Conservation (phyloP, 352 stramenopile genomes). For the Halophytophthora polymorphica region DNA sequence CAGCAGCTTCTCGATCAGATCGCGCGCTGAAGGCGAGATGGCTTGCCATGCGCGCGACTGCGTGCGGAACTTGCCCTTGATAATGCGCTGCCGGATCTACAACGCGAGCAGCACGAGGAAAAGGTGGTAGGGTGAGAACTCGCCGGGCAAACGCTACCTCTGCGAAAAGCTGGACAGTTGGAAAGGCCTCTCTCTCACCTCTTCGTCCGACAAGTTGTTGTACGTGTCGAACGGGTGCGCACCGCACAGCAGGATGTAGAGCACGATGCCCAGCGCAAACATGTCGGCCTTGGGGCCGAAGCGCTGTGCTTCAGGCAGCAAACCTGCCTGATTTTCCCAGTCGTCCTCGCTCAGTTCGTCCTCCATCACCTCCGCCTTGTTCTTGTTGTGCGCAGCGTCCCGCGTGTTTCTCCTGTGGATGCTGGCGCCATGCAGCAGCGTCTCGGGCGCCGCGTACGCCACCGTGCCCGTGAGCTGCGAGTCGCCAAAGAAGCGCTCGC, state of each 20-base stretch:
- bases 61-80: slow-evolving; percentile 71
- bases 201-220: slow-evolving; percentile 83
- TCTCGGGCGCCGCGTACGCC: slow-evolving; percentile 74
- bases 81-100: slow-evolving; percentile 75
- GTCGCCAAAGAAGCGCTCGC: slow-evolving; percentile 74
- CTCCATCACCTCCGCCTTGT: slow-evolving; percentile 13
- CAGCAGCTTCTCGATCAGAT: slow-evolving; percentile 74
- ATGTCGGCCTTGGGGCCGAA: slow-evolving; percentile 75
- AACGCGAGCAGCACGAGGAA: neutral
- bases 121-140: neutral
- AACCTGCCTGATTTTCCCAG: slow-evolving; percentile 22
- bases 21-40: slow-evolving; percentile 57
- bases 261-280: slow-evolving; percentile 79
- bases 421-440: slow-evolving; percentile 42
- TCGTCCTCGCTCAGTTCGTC: slow-evolving; percentile 28
- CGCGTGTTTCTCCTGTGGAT: slow-evolving; percentile 34
- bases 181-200: slow-evolving; percentile 27
- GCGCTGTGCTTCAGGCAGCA: slow-evolving; percentile 30
- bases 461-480: slow-evolving; percentile 72
- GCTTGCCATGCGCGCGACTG: slow-evolving; percentile 71
- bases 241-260: slow-evolving; percentile 86
- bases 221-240: slow-evolving; percentile 82
- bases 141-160: no score
- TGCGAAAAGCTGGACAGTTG: neutral
- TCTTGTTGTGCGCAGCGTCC: slow-evolving; percentile 17